Percentiles rank a stretch among this genome's conserved stretches.
Evolutionary conservation across 192 early-diverging fungal genomes (phyloP).

Genomic region (Allomyces arbusculus): DNA sequence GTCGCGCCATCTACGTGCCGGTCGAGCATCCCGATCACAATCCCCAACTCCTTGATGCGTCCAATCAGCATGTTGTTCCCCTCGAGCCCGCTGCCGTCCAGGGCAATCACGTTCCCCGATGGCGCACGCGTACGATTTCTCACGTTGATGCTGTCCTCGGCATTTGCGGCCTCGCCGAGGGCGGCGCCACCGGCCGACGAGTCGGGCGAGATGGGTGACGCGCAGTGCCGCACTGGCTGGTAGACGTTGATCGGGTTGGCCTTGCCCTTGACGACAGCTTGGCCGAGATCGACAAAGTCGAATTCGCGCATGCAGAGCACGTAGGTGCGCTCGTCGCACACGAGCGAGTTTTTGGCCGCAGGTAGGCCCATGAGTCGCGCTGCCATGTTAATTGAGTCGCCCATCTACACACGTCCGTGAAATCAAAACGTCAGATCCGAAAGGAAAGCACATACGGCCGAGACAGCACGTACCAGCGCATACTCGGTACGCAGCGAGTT

Average conservation of each 20-base stretch:
- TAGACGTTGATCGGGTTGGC: slow-evolving; percentile 17
- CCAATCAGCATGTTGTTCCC: no score
- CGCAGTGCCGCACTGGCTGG: slow-evolving; percentile 7
- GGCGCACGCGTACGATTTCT: no score
- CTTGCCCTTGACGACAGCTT: slow-evolving; percentile 26
- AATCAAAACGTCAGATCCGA: no score
- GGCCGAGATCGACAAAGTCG: slow-evolving; percentile 22
- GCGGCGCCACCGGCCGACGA: no score
- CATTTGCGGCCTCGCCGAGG: no score
- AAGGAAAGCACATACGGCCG: no score
- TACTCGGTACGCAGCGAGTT: slow-evolving; percentile 26
- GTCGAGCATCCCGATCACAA: no score
- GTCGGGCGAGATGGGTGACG: neutral
- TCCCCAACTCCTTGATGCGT: no score
- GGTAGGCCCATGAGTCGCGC: slow-evolving; percentile 24
- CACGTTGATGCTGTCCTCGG: no score
- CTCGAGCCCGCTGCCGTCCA: no score
- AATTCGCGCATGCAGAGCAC: slow-evolving; percentile 24
- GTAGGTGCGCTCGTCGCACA: slow-evolving; percentile 28
- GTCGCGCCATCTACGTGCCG: no score
- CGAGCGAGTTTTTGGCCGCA: slow-evolving; percentile 11
- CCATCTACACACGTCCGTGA: slow-evolving; percentile 21
- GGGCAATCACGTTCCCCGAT: no score
- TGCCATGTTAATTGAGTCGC: slow-evolving; percentile 36
- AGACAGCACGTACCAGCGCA: slow-evolving; percentile 31